Percentiles rank a stretch among this genome's conserved stretches.
phyloP scores from a whole-genome alignment of 2,329 filamentous ascomycete genomes.

The Botrytis porri region DNA sequence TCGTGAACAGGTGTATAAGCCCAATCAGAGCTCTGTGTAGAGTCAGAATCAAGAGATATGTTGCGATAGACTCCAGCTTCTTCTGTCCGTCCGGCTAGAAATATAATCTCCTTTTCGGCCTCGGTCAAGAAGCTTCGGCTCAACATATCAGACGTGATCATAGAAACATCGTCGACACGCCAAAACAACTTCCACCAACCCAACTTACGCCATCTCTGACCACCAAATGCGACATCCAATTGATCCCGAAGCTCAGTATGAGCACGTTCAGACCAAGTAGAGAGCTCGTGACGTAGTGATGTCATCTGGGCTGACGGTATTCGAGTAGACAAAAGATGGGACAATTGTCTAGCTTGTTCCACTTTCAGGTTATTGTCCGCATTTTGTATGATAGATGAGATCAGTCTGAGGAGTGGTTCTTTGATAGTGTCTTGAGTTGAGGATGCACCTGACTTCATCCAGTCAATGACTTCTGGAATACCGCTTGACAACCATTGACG shows the following conservation, averaged over 20 bases:
- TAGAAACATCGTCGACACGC: constrained; percentile 86
- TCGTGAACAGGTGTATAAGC: constrained; percentile 30
- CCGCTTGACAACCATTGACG: constrained; percentile 72
- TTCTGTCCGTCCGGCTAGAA: constrained; percentile 72
- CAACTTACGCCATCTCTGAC: constrained; percentile 74
- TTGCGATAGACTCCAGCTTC: constrained; percentile 52
- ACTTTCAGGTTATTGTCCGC: constrained; percentile 50
- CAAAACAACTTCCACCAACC: constrained; percentile 96
- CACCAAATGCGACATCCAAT: constrained; percentile 73
- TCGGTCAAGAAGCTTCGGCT: constrained; percentile 71
- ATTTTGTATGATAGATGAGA: constrained; percentile 63
- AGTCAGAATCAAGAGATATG: not conserved
- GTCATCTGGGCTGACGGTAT: constrained; percentile 41
- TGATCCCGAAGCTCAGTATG: constrained; percentile 81
- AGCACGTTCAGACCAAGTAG: constrained; percentile 72
- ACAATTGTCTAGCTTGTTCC: constrained; percentile 43
- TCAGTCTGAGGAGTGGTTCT: constrained; percentile 61
- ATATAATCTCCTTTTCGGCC: constrained; percentile 80
- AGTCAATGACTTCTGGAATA: constrained; percentile 60
- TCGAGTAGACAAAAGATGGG: constrained; percentile 37
- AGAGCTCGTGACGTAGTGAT: constrained; percentile 57
- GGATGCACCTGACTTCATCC: constrained; percentile 55
- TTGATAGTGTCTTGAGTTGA: constrained; percentile 52
- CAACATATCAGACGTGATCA: constrained; percentile 78
- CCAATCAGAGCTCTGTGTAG: constrained; percentile 23